These are phyloP conservation scores for Dacryopinax spathularia DNA, from an alignment of 768 basidiomycete genomes.

Conservation along the genomic window DNA sequence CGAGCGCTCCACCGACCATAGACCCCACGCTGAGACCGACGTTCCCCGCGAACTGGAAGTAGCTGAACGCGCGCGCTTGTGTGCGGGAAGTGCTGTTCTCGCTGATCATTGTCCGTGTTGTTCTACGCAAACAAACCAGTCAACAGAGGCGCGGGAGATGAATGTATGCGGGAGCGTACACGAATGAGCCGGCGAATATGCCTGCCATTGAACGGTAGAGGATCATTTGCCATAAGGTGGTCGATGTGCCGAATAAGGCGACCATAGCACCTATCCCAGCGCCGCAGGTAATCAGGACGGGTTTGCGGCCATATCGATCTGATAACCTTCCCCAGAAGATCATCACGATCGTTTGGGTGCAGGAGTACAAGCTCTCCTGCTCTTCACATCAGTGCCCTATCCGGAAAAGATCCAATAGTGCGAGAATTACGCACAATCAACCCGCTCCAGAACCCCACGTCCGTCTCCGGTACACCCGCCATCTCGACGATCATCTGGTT, in stretches of 20 bases:
- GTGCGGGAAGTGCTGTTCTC: conserved; percentile 11
- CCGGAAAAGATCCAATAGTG: neutral
- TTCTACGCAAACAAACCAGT: neutral
- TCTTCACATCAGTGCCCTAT: neutral
- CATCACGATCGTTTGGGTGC: conserved; percentile 10
- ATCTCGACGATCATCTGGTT: conserved; percentile 8
- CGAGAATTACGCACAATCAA: neutral
- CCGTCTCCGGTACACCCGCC: neutral
- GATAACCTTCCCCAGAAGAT: conserved; percentile 9
- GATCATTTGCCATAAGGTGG: conserved; percentile 12
- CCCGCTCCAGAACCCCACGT: conserved; percentile 5
- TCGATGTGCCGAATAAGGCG: conserved; percentile 8
- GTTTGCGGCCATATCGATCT: conserved; percentile 10
- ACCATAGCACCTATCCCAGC: conserved; percentile 5
- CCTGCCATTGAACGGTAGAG: conserved; percentile 8
- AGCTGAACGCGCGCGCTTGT: conserved; percentile 12
- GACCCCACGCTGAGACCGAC: conserved; percentile 3
- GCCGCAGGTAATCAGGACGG: conserved; percentile 9
- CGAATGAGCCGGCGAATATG: conserved; percentile 10
- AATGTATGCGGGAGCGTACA: neutral
- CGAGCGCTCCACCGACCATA: conserved; percentile 8
- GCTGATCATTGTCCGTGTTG: conserved; percentile 11
- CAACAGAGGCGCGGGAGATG: neutral
- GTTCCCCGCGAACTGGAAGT: conserved; percentile 10
- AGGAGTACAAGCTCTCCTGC: conserved; percentile 9